A percentile compares a stretch with the other conserved stretches of the same genome.
phyloP scores from a whole-genome alignment of 768 basidiomycete genomes.

The Mycena filopes region DNA sequence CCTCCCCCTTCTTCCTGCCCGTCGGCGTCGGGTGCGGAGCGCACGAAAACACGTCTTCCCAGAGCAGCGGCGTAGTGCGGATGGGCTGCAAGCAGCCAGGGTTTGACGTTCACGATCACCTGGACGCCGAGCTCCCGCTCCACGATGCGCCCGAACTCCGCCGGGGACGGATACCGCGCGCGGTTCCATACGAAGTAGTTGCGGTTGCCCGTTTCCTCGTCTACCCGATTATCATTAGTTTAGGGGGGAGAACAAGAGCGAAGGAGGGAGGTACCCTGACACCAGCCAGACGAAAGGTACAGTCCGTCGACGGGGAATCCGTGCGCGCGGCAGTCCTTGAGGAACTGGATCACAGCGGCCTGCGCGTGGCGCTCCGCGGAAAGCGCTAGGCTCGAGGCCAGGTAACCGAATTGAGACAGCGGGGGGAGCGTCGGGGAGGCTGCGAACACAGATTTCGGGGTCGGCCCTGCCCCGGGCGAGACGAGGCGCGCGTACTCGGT shows the following conservation, averaged over 20 bases:
- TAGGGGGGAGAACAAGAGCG: not conserved
- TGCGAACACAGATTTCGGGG: constrained; percentile 17
- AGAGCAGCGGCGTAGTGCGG: constrained; percentile 24
- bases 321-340: constrained; percentile 32
- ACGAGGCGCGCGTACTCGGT: constrained; percentile 34
- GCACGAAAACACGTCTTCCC: constrained; percentile 22
- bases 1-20: constrained; percentile 21
- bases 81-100: constrained; percentile 30
- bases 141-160: constrained; percentile 29
- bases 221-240: constrained; percentile 9
- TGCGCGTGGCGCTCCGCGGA: constrained; percentile 32
- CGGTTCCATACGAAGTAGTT: constrained; percentile 37
- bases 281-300: constrained; percentile 35
- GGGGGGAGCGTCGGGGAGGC: constrained; percentile 32
- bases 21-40: constrained; percentile 26
- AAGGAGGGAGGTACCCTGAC: constrained; percentile 23
- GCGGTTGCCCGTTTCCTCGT: constrained; percentile 28
- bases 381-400: constrained; percentile 31
- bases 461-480: constrained; percentile 15
- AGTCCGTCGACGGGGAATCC: constrained; percentile 34
- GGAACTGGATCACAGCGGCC: constrained; percentile 31
- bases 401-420: constrained; percentile 34
- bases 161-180: constrained; percentile 31
- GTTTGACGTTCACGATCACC: constrained; percentile 33
- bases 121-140: constrained; percentile 34